Evolutionary conservation across 805 yeast genomes (phyloP).

Genomic region (Metahyphopichia silvanorum): DNA sequence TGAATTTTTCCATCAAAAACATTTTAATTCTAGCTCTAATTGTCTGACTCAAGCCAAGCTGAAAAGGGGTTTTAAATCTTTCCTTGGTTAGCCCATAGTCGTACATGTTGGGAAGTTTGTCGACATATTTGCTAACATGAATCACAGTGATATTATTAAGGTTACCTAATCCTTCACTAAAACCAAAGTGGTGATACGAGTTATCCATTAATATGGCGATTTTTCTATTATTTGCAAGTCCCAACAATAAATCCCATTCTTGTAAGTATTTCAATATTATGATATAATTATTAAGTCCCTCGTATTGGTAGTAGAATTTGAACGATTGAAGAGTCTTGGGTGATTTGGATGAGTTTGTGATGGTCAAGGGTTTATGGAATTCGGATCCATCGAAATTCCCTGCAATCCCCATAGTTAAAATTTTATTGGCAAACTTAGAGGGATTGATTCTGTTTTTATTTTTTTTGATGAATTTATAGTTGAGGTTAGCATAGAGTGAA

Average conservation of each 20-base stretch:
- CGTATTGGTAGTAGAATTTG: slow-evolving; percentile 13
- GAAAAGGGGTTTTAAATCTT: slow-evolving; percentile 8
- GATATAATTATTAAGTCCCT: slow-evolving; percentile 15
- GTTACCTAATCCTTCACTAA: slow-evolving; percentile 3
- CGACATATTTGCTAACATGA: neutral
- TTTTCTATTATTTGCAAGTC: slow-evolving; percentile 4
- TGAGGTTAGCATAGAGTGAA: neutral
- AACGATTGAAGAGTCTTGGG: neutral
- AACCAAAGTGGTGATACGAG: slow-evolving; percentile 7
- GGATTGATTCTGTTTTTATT: neutral
- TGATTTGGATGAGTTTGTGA: slow-evolving; percentile 10
- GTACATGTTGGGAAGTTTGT: neutral
- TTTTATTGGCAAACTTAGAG: neutral
- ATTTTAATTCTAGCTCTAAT: slow-evolving; percentile 11
- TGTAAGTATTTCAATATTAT: slow-evolving; percentile 13
- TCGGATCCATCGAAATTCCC: slow-evolving; percentile 18
- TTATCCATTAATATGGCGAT: slow-evolving; percentile 15
- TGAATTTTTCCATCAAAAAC: slow-evolving; percentile 6
- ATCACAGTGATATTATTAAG: slow-evolving; percentile 13
- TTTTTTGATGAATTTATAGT: too few relatives aligned
- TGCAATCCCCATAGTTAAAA: slow-evolving; percentile 16
- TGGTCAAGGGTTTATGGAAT: slow-evolving; percentile 19
- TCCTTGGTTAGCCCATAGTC: too few relatives aligned
- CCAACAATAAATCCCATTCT: slow-evolving; percentile 12
- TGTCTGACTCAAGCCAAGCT: slow-evolving; percentile 14